Evolutionary conservation across 495 filamentous ascomycete species (phyloP).

Genomic region (Wilcoxina mikolae): DNA sequence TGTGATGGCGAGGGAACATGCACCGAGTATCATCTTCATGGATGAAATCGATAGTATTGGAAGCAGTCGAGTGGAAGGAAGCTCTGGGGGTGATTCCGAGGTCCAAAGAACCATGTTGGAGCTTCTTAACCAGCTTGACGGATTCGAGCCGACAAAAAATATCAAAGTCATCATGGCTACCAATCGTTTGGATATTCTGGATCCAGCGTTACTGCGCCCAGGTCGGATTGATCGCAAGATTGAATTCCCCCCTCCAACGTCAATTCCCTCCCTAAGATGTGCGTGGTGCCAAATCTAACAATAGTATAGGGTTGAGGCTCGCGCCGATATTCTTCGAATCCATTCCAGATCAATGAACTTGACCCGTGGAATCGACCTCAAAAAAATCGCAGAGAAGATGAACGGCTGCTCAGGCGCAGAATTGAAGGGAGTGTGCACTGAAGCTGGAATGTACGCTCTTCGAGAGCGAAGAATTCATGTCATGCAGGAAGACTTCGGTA

Average conservation of each 20-base stretch:
- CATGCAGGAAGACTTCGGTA: constrained; percentile 92
- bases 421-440: constrained; percentile 88
- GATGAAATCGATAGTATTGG: constrained; percentile 99
- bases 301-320: constrained; percentile 58
- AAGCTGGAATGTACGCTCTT: constrained; percentile 96
- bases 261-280: constrained; percentile 19
- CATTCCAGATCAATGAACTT: constrained; percentile 97
- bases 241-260: constrained; percentile 93
- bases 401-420: constrained; percentile 96
- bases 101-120: constrained; percentile 99
- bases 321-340: constrained; percentile 94
- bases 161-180: constrained; percentile 99
- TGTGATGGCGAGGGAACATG: constrained; percentile 97
- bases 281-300: constrained; percentile 3
- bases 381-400: constrained; percentile 99
- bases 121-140: constrained; percentile 93
- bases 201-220: constrained; percentile 83
- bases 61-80: constrained; percentile 88
- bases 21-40: constrained; percentile 99
- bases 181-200: constrained; percentile 91
- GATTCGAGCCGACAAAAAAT: constrained; percentile 99
- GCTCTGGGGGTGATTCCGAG: constrained; percentile 91
- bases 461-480: constrained; percentile 92
- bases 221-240: constrained; percentile 98
- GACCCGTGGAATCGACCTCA: constrained; percentile 91